Base-by-base conservation (phyloP, 177 flowering plant species). In the Vitis hybrid region DNA sequence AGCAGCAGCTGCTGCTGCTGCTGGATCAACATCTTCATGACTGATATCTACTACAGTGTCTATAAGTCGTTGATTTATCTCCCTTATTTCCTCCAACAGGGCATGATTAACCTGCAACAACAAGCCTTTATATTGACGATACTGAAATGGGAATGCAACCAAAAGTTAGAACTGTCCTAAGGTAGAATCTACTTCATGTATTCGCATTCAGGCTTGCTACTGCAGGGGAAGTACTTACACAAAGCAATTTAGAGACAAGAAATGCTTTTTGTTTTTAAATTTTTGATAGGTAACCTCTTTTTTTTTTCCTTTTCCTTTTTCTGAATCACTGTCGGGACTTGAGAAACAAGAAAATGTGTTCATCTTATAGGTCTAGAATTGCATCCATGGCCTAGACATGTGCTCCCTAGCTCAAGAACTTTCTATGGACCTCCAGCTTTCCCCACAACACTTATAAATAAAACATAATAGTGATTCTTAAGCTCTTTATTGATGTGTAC, bases 31-130 rank as follows among this genome's bases (percentile, higher is more conserved):
- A 65, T 89, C 94, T 77, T 90, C 99, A 58, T 93, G 90, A 78
- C 94, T 84, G 67, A 93, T 76, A 65, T 83, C 87, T 58, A 93
- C 90, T 46, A 89, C 91, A 24, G 98, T 93, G 76, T 91, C 97
- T 50, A 94, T 91, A 12, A 94, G 88, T 53, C 84, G 85, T 73
- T 80, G 88, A 79, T 95, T 95, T 74, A 90, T 93, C 62, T 86
- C 90, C 78, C 80, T 84, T 52, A 95, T 87, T 74, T 93, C 98
- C 74, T 89, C 94, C 78, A 84, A 32, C 65, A 95, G 91, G n/a
- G 82, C 84, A 82, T 81, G 91, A 77, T 91, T 90, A 62, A 78
- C 91, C 98, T 94, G 86, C 81, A 71, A 74, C 15, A 61, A 55
- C 4, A 9, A 51, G 10, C 4, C 14, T 24, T 60, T 27, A 60